These are phyloP conservation scores for Rubroshorea leprosula DNA, from an alignment of 345 rosid species.

Conservation along the genomic window DNA sequence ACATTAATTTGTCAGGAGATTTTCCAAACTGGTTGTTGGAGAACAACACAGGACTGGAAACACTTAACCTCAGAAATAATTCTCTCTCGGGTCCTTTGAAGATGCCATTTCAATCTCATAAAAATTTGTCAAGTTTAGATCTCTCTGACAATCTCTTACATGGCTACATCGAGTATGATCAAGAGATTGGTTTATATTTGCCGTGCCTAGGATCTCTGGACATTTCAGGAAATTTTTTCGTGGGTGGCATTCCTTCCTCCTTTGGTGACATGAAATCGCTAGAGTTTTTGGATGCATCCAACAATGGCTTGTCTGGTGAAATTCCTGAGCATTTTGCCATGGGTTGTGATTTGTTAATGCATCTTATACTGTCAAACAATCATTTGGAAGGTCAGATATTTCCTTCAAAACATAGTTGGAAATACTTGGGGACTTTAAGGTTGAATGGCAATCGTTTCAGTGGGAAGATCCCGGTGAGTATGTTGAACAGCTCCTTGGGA, in stretches of 20 bases:
- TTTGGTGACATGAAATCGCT: not conserved
- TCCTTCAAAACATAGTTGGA: not conserved
- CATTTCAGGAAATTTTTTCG: slow-evolving; percentile 10
- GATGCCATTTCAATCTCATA: slow-evolving; percentile 1
- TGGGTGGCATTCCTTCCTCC: slow-evolving; percentile 20
- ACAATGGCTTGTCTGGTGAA: slow-evolving; percentile 14
- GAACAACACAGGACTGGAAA: slow-evolving; percentile 18
- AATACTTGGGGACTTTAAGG: not conserved
- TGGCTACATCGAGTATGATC: slow-evolving; percentile 3
- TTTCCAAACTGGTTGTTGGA: slow-evolving; percentile 26
- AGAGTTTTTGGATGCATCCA: slow-evolving; percentile 12
- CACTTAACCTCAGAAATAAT: not conserved
- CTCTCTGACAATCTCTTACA: slow-evolving; percentile 6
- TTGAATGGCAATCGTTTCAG: not conserved
- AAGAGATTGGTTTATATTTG: not conserved
- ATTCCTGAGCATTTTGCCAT: not conserved
- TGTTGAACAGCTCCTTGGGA: not conserved
- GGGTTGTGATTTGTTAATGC: not conserved
- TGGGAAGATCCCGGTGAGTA: not conserved
- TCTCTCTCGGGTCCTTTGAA: slow-evolving; percentile 4
- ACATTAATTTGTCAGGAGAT: not conserved
- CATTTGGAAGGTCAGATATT: slow-evolving; percentile 4
- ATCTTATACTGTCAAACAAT: slow-evolving; percentile 15
- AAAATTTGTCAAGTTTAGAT: not conserved
- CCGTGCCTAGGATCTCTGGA: not conserved